phyloP scores from a whole-genome alignment of 2,329 filamentous ascomycete genomes.

The Pseudomassariella vexata region DNA sequence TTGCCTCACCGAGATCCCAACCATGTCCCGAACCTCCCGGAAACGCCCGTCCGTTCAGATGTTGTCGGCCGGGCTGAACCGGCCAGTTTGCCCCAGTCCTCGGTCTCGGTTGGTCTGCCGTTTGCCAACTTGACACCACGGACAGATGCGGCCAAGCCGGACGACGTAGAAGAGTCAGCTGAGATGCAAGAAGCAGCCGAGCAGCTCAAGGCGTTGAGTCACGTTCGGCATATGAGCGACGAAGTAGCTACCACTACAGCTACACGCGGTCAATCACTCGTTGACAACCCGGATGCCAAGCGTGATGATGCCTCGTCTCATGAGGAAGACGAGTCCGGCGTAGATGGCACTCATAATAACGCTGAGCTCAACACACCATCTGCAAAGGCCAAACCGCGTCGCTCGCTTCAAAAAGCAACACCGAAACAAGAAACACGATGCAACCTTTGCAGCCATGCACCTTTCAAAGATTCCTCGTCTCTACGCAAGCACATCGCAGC shows the following conservation, averaged over 20 bases:
- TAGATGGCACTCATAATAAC: slow-evolving; percentile 35
- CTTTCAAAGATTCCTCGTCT: slow-evolving; percentile 62
- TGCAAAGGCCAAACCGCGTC: slow-evolving; percentile 35
- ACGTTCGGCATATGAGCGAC: slow-evolving; percentile 51
- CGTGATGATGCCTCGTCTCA: slow-evolving; percentile 37
- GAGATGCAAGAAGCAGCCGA: slow-evolving; percentile 66
- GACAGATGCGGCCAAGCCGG: slow-evolving; percentile 30
- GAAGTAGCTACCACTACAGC: slow-evolving; percentile 24
- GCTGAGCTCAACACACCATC: slow-evolving; percentile 29
- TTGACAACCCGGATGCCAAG: slow-evolving; percentile 21
- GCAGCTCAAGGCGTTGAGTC: slow-evolving; percentile 60
- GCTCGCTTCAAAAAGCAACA: slow-evolving; percentile 40
- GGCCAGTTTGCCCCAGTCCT: slow-evolving; percentile 17
- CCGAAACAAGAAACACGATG: slow-evolving; percentile 58
- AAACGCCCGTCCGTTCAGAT: slow-evolving; percentile 23
- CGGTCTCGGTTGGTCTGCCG: slow-evolving; percentile 12
- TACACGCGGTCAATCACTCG: slow-evolving; percentile 15
- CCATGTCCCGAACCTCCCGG: slow-evolving; percentile 17
- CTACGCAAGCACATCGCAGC: slow-evolving; percentile 62
- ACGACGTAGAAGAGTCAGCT: slow-evolving; percentile 56
- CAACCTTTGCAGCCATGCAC: slow-evolving; percentile 55
- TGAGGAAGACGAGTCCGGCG: slow-evolving; percentile 31
- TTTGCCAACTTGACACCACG: slow-evolving; percentile 19
- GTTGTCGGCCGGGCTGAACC: slow-evolving; percentile 17
- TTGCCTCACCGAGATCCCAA: slow-evolving; percentile 10